Evolutionary conservation across 495 filamentous ascomycete species (phyloP), one percentile per base, ranked within the genome.

Genomic region (Penicillium ochrochloron): DNA sequence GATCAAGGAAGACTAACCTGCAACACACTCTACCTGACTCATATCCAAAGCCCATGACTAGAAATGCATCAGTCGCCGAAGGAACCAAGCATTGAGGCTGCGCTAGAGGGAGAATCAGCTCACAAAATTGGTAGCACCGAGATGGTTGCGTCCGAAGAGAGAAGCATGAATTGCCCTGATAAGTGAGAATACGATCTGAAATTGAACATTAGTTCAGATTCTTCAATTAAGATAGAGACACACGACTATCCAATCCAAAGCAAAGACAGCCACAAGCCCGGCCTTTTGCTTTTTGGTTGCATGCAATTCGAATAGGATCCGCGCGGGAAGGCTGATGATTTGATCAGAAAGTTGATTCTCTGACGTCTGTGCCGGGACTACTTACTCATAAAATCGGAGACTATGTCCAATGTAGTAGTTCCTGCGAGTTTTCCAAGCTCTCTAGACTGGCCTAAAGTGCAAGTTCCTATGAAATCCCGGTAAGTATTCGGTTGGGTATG

Each of bases 21-120:
- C 42, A 23, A 46, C 42, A 11, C 42, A 46, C 14, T 46, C 42
- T 11, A 46, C 42, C 7, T 46, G 42, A 23, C 42, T 46, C 42
- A 46, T 46, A 46, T 46, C 42, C n/a, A 23, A 11, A 46, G 42
- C 42, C 42, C 42, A 46, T 11, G 42, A 46, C 42, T 46, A 46
- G 19, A 46, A 19, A 23, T 3, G 3, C 3, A 46, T 46, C 42
- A 46, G 42, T 23, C 19, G 0, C 42, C 2, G 9, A 46, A 11
- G 12, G 23, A 11, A 21, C 5, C 0, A 17, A 17, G 37, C 37
- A 14, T 37, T 37, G 2, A 8, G 12, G 41, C 1, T 44, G 41
- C 7, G 8, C 6, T 17, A 19, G 41, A 9, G 37, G 17, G 7
- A 19, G n/a, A 17, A 8, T 8, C 2, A 9, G 17, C 42, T 11